Percentiles rank a stretch among this genome's conserved stretches.
Conservation (phyloP, 352 stramenopile species). For the Phytopythium helicoides region DNA sequence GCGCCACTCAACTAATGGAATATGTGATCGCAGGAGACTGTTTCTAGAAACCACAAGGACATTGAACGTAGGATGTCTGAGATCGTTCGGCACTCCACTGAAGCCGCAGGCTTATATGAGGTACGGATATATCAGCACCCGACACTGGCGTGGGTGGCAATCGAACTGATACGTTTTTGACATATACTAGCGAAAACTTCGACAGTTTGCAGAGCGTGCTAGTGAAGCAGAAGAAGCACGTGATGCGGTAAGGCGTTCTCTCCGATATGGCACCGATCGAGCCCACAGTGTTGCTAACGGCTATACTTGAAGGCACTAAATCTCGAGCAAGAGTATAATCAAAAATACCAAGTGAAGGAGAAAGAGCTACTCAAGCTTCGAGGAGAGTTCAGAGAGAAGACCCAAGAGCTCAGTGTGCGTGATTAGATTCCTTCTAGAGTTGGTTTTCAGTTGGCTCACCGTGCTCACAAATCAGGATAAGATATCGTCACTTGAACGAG, state of each 20-base stretch:
- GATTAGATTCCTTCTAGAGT: not conserved
- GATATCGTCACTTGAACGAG: slow-evolving; percentile 34
- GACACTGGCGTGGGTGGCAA: too few relatives aligned
- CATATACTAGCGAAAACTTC: slow-evolving; percentile 36
- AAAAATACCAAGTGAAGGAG: slow-evolving; percentile 47
- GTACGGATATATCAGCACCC: not conserved
- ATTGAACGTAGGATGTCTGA: slow-evolving; percentile 48
- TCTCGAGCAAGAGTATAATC: slow-evolving; percentile 44
- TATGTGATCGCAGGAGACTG: slow-evolving; percentile 26
- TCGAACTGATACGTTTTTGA: not conserved
- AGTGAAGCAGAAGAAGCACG: slow-evolving; percentile 53
- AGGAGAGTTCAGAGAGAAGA: slow-evolving; percentile 47
- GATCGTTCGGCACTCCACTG: not conserved
- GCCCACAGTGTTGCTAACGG: not conserved
- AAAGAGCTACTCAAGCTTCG: slow-evolving; percentile 47
- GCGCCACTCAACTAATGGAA: not conserved
- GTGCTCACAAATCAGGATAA: slow-evolving; percentile 10
- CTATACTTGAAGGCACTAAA: slow-evolving; percentile 24
- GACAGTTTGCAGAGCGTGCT: slow-evolving; percentile 42
- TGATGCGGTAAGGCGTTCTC: slow-evolving; percentile 24
- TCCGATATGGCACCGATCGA: not conserved
- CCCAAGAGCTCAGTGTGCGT: slow-evolving; percentile 52
- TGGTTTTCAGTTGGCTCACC: not conserved
- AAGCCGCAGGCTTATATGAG: slow-evolving; percentile 2
- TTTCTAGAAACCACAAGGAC: slow-evolving; percentile 46